These are phyloP conservation scores for Pleodorina starrii DNA, from an alignment of 139 green algal species.

Conservation along the genomic window DNA sequence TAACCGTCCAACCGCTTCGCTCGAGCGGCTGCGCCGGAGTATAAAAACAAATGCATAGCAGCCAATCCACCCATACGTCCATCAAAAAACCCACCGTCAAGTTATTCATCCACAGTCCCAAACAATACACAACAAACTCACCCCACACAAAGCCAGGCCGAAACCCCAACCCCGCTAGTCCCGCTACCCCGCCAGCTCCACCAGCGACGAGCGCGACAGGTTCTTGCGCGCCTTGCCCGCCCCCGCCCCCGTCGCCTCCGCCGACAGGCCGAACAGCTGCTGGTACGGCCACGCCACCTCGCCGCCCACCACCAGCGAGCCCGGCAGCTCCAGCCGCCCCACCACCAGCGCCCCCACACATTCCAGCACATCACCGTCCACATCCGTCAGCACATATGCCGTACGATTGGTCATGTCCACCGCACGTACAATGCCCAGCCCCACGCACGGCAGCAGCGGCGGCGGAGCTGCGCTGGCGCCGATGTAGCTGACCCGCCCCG, in stretches of 20 bases:
- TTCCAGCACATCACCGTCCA: slow-evolving; percentile 57
- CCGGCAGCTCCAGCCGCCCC: slow-evolving; percentile 79
- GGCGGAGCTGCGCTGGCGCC: background rate
- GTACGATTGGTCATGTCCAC: slow-evolving; percentile 62
- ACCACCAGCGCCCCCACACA: slow-evolving; percentile 69
- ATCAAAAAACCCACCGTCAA: no score
- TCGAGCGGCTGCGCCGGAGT: no score
- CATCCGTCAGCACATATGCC: slow-evolving; percentile 78
- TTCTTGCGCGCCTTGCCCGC: slow-evolving; percentile 79
- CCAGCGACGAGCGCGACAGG: slow-evolving; percentile 62
- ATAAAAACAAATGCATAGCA: no score
- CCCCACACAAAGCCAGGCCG: no score
- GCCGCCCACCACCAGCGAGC: slow-evolving; percentile 67
- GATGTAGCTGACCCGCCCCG: slow-evolving; percentile 5
- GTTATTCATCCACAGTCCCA: no score
- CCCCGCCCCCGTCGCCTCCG: slow-evolving; percentile 74
- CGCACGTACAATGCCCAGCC: slow-evolving; percentile 79
- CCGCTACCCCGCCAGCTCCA: slow-evolving; percentile 45
- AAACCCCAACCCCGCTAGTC: no score
- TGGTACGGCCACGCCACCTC: slow-evolving; percentile 50
- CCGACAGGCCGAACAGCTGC: slow-evolving; percentile 70
- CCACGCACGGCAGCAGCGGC: slow-evolving; percentile 72
- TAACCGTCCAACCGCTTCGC: no score
- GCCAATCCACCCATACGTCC: no score
- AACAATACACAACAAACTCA: no score